Conservation (phyloP, 116 monocot species). For the Cymodocea nodosa region DNA sequence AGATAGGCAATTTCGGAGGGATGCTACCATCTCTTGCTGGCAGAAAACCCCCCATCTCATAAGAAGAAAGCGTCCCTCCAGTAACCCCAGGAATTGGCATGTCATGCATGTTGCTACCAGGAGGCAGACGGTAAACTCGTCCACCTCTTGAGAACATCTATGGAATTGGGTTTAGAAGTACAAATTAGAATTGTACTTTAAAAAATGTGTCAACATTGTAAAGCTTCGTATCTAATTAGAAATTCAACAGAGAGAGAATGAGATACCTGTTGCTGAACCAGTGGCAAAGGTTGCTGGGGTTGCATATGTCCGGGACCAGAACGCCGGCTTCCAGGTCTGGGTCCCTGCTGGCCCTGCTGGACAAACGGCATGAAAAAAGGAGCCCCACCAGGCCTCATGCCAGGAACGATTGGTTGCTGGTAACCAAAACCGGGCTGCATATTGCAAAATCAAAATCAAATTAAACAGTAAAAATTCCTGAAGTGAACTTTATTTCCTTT, state of each 20-base stretch:
- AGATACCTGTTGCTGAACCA: conserved; percentile 64
- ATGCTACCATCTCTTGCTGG: conserved; percentile 28
- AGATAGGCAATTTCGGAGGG: conserved; percentile 40
- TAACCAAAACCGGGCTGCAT: conserved; percentile 70
- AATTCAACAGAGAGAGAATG: not conserved
- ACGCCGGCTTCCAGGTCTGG: conserved; percentile 53
- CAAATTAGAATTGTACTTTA: too few species aligned
- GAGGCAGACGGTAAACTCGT: conserved; percentile 45
- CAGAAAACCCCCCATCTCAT: conserved; percentile 40
- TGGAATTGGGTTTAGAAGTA: not conserved
- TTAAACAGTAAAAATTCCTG: too few species aligned
- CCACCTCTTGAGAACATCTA: conserved; percentile 74
- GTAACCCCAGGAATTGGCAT: conserved; percentile 29
- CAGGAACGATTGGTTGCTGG: conserved; percentile 73
- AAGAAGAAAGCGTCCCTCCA: conserved; percentile 52
- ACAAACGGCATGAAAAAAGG: conserved; percentile 69
- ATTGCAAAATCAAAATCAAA: too few species aligned
- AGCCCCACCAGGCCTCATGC: conserved; percentile 66
- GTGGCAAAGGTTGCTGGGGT: conserved; percentile 52
- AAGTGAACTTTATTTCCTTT: too few species aligned
- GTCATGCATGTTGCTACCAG: conserved; percentile 40
- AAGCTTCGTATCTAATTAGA: too few species aligned
- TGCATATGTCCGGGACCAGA: conserved; percentile 47
- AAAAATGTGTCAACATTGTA: too few species aligned
- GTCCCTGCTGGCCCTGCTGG: conserved; percentile 67